Evolutionary conservation across 2,329 filamentous ascomycete species (phyloP).

Genomic region (Aspergillus luchuensis): DNA sequence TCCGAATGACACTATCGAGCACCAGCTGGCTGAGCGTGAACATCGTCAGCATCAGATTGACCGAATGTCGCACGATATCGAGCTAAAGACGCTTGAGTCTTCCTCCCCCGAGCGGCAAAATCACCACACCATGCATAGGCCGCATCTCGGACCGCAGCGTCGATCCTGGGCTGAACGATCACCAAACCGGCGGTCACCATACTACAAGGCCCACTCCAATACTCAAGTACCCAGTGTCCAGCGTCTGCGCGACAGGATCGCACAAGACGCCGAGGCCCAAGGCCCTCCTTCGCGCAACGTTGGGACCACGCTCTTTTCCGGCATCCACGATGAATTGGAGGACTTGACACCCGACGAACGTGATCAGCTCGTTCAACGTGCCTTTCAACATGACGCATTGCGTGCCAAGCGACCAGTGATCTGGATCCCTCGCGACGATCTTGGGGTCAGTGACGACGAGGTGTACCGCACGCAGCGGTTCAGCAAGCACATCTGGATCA

Average conservation of each 20-base stretch:
- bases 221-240: conserved; percentile 35
- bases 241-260: conserved; percentile 39
- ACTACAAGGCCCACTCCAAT: conserved; percentile 41
- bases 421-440: conserved; percentile 89
- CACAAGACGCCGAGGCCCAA: conserved; percentile 69
- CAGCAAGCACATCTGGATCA: conserved; percentile 84
- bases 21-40: conserved; percentile 50
- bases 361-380: conserved; percentile 79
- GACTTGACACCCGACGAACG: conserved; percentile 89
- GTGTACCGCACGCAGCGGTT: conserved; percentile 74
- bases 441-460: conserved; percentile 91
- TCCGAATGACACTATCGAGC: conserved; percentile 48
- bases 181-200: conserved; percentile 43
- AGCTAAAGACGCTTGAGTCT: conserved; percentile 45
- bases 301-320: conserved; percentile 79
- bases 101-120: conserved; percentile 22
- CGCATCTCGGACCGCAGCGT: conserved; percentile 31
- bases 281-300: conserved; percentile 58
- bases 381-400: conserved; percentile 87
- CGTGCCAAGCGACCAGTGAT: conserved; percentile 82
- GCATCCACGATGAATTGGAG: conserved; percentile 89
- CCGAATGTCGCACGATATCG: conserved; percentile 51
- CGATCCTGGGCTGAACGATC: conserved; percentile 49
- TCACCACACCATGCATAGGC: conserved; percentile 17
- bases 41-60: conserved; percentile 42